Conservation (phyloP, 2,329 filamentous ascomycete species). For the Aspergillus ochraceus region DNA sequence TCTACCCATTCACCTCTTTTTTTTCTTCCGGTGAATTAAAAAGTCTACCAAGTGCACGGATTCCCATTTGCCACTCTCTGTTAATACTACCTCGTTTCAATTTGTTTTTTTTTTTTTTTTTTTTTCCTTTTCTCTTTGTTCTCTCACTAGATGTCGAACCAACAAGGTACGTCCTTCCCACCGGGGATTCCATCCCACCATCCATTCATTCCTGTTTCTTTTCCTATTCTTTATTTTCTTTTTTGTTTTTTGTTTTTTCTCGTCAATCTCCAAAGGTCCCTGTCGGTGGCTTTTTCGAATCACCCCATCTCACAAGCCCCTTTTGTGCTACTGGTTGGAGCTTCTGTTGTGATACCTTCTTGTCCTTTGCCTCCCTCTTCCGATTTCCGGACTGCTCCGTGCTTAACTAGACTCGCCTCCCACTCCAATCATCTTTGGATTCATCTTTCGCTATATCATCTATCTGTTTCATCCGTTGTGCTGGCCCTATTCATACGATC, state of each 20-base stretch:
- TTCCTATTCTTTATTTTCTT: neutral
- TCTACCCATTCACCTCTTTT: neutral
- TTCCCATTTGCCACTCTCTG: neutral
- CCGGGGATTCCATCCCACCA: neutral
- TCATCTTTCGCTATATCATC: neutral
- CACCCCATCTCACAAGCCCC: conserved; percentile 1
- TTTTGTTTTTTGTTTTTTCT: neutral
- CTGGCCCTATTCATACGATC: neutral
- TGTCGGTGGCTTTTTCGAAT: conserved; percentile 13
- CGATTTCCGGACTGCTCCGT: conserved; percentile 12
- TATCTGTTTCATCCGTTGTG: neutral
- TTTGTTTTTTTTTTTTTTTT: conserved; percentile 14
- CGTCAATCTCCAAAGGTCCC: neutral
- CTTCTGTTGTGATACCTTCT: neutral
- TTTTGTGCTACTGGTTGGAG: neutral
- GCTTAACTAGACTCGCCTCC: neutral
- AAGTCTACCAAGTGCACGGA: neutral
- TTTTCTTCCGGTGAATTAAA: neutral
- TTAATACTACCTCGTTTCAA: neutral
- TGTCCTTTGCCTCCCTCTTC: conserved; percentile 15
- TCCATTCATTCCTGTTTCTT: conserved; percentile 1
- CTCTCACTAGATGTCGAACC: conserved; percentile 20
- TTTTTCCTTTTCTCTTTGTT: conserved; percentile 13
- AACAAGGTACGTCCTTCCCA: conserved; percentile 17
- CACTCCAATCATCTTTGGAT: neutral